Conservation (phyloP, 768 basidiomycete genomes). For the Suillus bovinus region DNA sequence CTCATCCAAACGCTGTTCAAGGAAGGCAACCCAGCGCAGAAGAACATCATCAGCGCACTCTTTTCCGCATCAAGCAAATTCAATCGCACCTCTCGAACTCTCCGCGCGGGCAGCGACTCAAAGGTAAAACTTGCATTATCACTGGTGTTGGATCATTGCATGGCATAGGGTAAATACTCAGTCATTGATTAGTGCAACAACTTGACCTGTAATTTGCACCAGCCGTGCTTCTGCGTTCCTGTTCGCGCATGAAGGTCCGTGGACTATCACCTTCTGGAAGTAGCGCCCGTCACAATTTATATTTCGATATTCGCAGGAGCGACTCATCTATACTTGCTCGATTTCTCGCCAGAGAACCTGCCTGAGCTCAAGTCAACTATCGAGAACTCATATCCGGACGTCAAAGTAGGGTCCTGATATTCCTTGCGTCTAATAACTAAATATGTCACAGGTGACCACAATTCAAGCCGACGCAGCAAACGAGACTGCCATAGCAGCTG, state of each 20-base stretch:
- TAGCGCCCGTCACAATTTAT: constrained; percentile 7
- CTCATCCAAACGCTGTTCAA: constrained; percentile 5
- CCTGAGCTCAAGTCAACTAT: constrained; percentile 72
- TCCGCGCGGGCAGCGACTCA: constrained; percentile 56
- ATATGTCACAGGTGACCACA: constrained; percentile 63
- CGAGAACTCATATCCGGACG: constrained; percentile 65
- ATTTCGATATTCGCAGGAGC: constrained; percentile 51
- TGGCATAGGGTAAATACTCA: constrained; percentile 74
- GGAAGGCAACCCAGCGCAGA: constrained; percentile 32
- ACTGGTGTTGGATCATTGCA: constrained; percentile 86
- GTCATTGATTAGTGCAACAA: constrained; percentile 12
- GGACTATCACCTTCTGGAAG: constrained; percentile 4
- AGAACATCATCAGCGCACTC: constrained; percentile 59
- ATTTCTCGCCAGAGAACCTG: constrained; percentile 66
- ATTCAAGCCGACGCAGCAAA: constrained; percentile 84
- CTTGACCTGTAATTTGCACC: constrained; percentile 7
- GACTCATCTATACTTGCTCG: constrained; percentile 74
- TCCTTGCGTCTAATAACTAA: background rate
- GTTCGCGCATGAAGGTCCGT: constrained; percentile 78
- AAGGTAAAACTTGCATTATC: constrained; percentile 81
- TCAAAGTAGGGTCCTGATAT: constrained; percentile 53
- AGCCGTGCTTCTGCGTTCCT: constrained; percentile 73
- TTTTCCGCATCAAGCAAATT: constrained; percentile 66
- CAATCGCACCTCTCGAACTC: constrained; percentile 62
- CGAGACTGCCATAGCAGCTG: constrained; percentile 59